phyloP scores from a whole-genome alignment of 139 green algal genomes.

The Astrephomene gubernaculifera region DNA sequence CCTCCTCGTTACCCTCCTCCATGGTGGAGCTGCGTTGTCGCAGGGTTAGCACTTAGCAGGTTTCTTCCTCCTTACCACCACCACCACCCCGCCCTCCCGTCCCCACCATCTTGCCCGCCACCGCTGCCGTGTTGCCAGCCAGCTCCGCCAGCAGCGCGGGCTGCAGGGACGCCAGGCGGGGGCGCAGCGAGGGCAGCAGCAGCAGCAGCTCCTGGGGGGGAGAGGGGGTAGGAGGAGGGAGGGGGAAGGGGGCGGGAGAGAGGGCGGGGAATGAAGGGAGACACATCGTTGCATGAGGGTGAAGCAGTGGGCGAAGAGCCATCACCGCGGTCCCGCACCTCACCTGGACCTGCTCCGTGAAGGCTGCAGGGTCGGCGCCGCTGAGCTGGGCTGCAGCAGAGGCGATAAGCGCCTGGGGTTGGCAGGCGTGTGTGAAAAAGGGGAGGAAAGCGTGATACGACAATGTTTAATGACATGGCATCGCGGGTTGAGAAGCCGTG shows the following conservation, averaged over 20 bases:
- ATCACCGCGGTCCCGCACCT: not conserved
- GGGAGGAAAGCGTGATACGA: not conserved
- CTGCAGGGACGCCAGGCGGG: constrained; percentile 33
- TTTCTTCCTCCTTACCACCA: no score
- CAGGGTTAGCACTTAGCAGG: no score
- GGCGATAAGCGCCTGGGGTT: constrained; percentile 3
- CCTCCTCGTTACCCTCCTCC: no score
- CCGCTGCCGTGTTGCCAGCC: constrained; percentile 19
- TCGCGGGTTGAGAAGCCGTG: no score
- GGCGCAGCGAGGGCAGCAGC: constrained; percentile 47
- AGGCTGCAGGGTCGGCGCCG: constrained; percentile 1
- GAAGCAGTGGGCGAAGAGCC: not conserved
- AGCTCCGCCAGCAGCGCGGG: constrained; percentile 42
- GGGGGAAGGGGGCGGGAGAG: not conserved
- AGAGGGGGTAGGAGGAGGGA: no score
- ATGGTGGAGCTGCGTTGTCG: no score
- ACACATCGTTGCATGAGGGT: not conserved
- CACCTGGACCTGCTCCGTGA: constrained; percentile 29
- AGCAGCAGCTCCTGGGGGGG: constrained; percentile 37
- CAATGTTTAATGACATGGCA: no score
- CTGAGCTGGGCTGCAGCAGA: constrained; percentile 22
- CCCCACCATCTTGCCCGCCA: constrained; percentile 51
- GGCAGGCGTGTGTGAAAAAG: not conserved
- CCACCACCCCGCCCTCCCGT: not conserved
- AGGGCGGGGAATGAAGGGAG: no score